A percentile compares a stretch with the other conserved stretches of the same genome.
Conservation (phyloP, 1,139 yeast species). For the Spencermartinsiella ligniputridi region DNA sequence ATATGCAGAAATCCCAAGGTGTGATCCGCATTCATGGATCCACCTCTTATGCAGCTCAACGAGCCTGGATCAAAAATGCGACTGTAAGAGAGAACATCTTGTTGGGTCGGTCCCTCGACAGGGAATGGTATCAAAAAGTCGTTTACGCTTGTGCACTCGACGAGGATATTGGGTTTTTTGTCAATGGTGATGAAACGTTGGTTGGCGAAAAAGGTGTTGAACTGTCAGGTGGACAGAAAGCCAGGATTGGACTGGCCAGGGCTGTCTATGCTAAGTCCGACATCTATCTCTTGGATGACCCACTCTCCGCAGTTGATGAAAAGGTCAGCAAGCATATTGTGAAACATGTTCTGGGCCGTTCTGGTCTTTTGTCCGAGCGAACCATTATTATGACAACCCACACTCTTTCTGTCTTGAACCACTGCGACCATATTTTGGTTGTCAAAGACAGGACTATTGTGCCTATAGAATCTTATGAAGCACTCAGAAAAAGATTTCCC, state of each 20-base stretch:
- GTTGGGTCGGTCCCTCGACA: conserved; percentile 72
- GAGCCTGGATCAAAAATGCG: conserved; percentile 78
- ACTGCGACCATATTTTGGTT: conserved; percentile 59
- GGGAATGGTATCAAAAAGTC: conserved; percentile 60
- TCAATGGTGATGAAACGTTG: conserved; percentile 77
- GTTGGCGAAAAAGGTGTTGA: conserved; percentile 92
- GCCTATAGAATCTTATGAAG: conserved; percentile 23
- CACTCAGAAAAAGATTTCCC: neutral
- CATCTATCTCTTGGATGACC: conserved; percentile 71
- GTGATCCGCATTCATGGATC: conserved; percentile 56
- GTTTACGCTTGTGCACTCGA: conserved; percentile 72
- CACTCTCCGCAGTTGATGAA: conserved; percentile 79
- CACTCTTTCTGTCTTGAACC: conserved; percentile 64
- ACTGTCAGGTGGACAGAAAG: conserved; percentile 88
- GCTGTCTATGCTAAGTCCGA: conserved; percentile 86
- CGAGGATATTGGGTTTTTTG: conserved; percentile 63
- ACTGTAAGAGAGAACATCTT: conserved; percentile 70
- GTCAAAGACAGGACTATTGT: conserved; percentile 42
- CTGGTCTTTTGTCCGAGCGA: conserved; percentile 63
- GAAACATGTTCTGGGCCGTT: conserved; percentile 50
- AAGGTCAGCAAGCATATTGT: conserved; percentile 72
- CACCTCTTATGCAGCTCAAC: conserved; percentile 77
- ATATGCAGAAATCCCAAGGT: conserved; percentile 53
- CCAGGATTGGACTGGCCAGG: conserved; percentile 77
- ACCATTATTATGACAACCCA: conserved; percentile 78